Conservation (phyloP, 352 stramenopile species). For the Globisporangium yorkense region DNA sequence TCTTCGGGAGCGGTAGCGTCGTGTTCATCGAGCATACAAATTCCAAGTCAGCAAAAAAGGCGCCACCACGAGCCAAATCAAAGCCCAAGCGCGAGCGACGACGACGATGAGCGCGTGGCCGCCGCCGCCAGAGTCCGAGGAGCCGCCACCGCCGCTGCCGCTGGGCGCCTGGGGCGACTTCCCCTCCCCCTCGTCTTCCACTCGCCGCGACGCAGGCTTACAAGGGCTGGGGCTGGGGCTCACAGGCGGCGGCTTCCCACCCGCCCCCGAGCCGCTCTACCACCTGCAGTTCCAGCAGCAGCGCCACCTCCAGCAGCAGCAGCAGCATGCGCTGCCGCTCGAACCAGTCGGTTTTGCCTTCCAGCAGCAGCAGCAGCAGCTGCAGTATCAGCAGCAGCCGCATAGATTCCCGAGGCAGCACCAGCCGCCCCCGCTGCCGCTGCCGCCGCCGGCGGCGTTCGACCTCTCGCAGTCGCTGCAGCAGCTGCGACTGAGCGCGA, state of each 20-base stretch:
- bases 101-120: not conserved
- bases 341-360: slow-evolving; percentile 18
- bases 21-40: no score
- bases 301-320: slow-evolving; percentile 23
- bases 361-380: slow-evolving; percentile 10
- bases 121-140: not conserved
- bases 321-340: slow-evolving; percentile 16
- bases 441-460: slow-evolving; percentile 16
- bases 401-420: slow-evolving; percentile 15
- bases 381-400: not conserved
- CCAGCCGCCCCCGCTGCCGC: not conserved
- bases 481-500: slow-evolving; percentile 20
- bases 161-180: not conserved
- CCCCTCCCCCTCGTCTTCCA: not conserved
- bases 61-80: no score
- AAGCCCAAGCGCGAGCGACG: no score
- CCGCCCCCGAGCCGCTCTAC: slow-evolving; percentile 18
- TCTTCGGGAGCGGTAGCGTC: no score
- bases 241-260: not conserved
- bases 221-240: not conserved
- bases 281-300: slow-evolving; percentile 43
- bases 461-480: slow-evolving; percentile 44
- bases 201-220: no score
- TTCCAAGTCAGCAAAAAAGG: no score
- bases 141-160: not conserved